Conservation (phyloP, 2,329 filamentous ascomycete genomes). For the Elsinoe necatrix region DNA sequence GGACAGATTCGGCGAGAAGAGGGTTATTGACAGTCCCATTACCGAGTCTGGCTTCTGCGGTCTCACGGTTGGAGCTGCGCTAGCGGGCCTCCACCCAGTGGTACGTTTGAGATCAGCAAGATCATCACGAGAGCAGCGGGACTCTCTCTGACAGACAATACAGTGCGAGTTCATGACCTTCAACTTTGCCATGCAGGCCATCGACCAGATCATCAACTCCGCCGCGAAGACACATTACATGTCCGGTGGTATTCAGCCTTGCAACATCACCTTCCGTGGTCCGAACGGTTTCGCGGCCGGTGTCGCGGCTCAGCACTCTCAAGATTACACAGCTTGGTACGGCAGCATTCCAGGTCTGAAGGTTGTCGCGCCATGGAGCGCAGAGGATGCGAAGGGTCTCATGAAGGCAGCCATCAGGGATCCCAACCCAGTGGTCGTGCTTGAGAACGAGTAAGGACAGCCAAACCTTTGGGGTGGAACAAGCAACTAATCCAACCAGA, state of each 20-base stretch:
- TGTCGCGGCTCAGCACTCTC: conserved; percentile 95
- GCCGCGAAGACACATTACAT: conserved; percentile 99
- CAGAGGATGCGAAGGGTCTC: conserved; percentile 96
- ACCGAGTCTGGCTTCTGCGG: conserved; percentile 94
- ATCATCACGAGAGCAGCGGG: conserved; percentile 28
- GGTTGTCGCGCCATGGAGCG: conserved; percentile 91
- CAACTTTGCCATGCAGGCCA: conserved; percentile 99
- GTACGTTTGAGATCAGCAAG: conserved; percentile 46
- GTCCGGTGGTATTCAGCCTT: conserved; percentile 98
- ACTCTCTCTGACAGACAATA: conserved; percentile 17
- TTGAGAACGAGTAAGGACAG: conserved; percentile 42
- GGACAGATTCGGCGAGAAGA: conserved; percentile 93
- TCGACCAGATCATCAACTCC: conserved; percentile 99
- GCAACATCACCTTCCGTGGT: conserved; percentile 98
- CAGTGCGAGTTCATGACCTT: conserved; percentile 99
- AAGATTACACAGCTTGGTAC: conserved; percentile 99
- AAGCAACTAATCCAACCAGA: conserved; percentile 36
- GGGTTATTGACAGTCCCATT: conserved; percentile 97
- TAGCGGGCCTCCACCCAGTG: conserved; percentile 88
- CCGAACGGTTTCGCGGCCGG: conserved; percentile 96
- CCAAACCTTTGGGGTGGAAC: neutral
- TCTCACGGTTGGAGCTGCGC: conserved; percentile 86
- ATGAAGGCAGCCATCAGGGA: conserved; percentile 97
- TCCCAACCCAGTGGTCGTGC: conserved; percentile 83
- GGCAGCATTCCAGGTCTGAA: conserved; percentile 95